Conservation (phyloP, 495 filamentous ascomycete genomes). For the Hypoxylon perforatum region DNA sequence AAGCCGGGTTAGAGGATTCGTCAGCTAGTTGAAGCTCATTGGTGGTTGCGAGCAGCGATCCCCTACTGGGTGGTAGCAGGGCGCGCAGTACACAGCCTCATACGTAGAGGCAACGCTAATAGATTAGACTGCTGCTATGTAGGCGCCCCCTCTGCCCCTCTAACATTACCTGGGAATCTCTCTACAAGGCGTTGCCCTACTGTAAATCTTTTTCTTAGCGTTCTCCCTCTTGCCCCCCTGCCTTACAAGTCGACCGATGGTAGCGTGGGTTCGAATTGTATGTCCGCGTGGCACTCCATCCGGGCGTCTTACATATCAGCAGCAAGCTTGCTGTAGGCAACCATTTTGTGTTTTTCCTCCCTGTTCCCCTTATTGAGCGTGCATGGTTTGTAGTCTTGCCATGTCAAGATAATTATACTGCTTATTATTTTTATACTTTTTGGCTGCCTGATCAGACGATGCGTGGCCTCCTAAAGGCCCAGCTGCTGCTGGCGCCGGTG, state of each 20-base stretch:
- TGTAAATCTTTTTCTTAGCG: too few species aligned
- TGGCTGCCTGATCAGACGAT: slow-evolving; percentile 42
- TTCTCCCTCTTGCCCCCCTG: slow-evolving; percentile 7
- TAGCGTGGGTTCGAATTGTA: slow-evolving; percentile 20
- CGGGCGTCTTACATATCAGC: slow-evolving; percentile 39
- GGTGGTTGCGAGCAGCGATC: slow-evolving; percentile 22
- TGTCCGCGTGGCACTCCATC: slow-evolving; percentile 39
- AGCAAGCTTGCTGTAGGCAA: slow-evolving; percentile 39
- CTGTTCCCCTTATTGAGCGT: slow-evolving; percentile 6
- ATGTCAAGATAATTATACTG: slow-evolving; percentile 30
- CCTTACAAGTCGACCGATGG: background rate
- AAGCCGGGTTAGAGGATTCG: slow-evolving; percentile 47
- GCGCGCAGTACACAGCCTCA: slow-evolving; percentile 35
- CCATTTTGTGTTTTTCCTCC: slow-evolving; percentile 34
- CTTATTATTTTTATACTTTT: slow-evolving; percentile 12
- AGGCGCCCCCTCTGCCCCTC: too few species aligned
- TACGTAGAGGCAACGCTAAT: slow-evolving; percentile 5
- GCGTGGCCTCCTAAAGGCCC: slow-evolving; percentile 45
- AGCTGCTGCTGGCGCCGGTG: slow-evolving; percentile 48
- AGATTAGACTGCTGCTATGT: background rate
- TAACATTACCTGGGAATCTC: too few species aligned
- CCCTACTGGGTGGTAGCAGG: slow-evolving; percentile 18
- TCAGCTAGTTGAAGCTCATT: slow-evolving; percentile 50
- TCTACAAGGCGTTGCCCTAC: too few species aligned
- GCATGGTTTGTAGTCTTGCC: slow-evolving; percentile 34